These are phyloP conservation scores for Musa beccarii DNA, from an alignment of 176 grass and related monocot species.

Conservation along the genomic window DNA sequence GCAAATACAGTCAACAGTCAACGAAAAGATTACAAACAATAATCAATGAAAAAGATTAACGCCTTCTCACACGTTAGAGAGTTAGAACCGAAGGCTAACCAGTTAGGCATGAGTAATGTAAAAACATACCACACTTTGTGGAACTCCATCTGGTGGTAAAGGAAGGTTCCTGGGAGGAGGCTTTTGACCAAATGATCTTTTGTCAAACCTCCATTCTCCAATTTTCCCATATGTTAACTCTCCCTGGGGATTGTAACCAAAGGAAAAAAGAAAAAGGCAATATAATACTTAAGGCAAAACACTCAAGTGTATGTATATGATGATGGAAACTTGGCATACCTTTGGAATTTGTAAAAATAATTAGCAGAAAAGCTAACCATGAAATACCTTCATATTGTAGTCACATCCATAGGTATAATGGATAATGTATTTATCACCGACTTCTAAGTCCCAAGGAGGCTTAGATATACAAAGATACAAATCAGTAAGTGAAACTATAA, in stretches of 20 bases:
- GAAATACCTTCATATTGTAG: constrained; percentile 68
- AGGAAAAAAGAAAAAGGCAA: neutral
- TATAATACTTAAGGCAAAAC: neutral
- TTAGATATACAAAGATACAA: constrained; percentile 32
- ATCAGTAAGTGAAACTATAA: neutral
- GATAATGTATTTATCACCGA: constrained; percentile 85
- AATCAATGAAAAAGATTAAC: neutral
- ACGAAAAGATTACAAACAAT: no score
- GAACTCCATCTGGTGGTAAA: constrained; percentile 63
- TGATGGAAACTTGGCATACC: neutral
- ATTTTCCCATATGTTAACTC: constrained; percentile 44
- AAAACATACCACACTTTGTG: constrained; percentile 81
- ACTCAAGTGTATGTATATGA: no score
- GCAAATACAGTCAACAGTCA: neutral
- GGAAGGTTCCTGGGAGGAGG: constrained; percentile 74
- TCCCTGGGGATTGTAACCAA: constrained; percentile 34
- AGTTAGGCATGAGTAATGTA: neutral
- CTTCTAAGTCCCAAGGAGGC: constrained; percentile 87
- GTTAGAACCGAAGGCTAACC: neutral
- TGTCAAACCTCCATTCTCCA: constrained; percentile 16
- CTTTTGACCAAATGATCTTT: constrained; percentile 48
- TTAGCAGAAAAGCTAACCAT: neutral
- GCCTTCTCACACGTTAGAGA: neutral
- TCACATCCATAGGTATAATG: constrained; percentile 98
- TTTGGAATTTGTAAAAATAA: constrained; percentile 3